A percentile compares a stretch with the other conserved stretches of the same genome.
phyloP scores from a whole-genome alignment of 2,329 filamentous ascomycete species.

The Arthroderma uncinatum region DNA sequence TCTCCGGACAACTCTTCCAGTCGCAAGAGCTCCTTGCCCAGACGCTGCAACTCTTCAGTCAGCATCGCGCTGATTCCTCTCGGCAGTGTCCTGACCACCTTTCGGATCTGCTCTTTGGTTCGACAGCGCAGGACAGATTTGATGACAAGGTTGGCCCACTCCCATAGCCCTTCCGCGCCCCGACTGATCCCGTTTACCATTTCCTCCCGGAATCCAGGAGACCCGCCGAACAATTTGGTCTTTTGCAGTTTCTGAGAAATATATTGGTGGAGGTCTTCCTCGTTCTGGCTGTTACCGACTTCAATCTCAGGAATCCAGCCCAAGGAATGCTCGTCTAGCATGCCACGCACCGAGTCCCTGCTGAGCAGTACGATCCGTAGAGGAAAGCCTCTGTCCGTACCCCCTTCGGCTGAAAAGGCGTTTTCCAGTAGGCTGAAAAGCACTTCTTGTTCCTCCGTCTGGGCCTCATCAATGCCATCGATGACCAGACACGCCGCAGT shows the following conservation, averaged over 20 bases:
- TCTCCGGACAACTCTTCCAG: too few relatives aligned
- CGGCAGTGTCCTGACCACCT: conserved; percentile 11
- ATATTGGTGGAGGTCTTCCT: conserved; percentile 13
- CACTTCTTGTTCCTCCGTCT: not conserved
- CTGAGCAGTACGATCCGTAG: not conserved
- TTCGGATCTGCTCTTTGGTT: conserved; percentile 14
- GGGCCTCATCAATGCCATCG: not conserved
- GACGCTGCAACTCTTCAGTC: not conserved
- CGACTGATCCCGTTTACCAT: too few relatives aligned
- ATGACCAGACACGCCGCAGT: not conserved
- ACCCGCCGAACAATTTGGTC: conserved; percentile 10
- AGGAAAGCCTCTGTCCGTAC: not conserved
- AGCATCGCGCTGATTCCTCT: conserved; percentile 14
- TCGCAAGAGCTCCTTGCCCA: too few relatives aligned
- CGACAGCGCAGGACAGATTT: conserved; percentile 11
- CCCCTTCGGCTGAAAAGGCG: too few relatives aligned
- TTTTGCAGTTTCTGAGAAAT: conserved; percentile 13
- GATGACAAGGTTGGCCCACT: conserved; percentile 5
- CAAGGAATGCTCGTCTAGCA: not conserved
- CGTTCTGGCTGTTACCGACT: conserved; percentile 11
- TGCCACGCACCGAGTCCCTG: not conserved
- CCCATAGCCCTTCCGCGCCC: not conserved
- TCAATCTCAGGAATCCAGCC: conserved; percentile 12
- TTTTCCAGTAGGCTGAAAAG: not conserved
- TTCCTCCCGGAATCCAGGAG: not conserved